These are phyloP conservation scores for Cutaneotrichosporon mucoides DNA, from an alignment of 1,284 basidiomycete species.

Conservation along the genomic window DNA sequence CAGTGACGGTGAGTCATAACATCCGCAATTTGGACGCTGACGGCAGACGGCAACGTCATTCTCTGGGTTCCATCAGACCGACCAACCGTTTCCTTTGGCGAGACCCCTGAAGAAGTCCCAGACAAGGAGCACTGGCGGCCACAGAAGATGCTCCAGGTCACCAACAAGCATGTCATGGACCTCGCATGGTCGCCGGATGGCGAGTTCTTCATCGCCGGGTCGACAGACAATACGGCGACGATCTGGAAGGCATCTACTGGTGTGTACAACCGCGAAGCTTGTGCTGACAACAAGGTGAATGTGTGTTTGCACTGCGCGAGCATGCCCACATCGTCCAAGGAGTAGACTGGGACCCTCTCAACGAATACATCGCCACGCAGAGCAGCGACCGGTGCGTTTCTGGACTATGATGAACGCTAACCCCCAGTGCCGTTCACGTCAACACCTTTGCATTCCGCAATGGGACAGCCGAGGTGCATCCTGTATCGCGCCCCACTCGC, in stretches of 20 bases:
- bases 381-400: slow-evolving; percentile 68
- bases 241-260: slow-evolving; percentile 47
- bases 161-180: slow-evolving; percentile 93
- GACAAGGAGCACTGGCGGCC: slow-evolving; percentile 97
- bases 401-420: slow-evolving; percentile 11
- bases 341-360: slow-evolving; percentile 92
- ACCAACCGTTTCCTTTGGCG: slow-evolving; percentile 71
- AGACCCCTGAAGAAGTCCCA: slow-evolving; percentile 72
- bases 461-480: slow-evolving; percentile 74
- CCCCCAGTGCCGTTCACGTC: slow-evolving; percentile 71
- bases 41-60: slow-evolving; percentile 88
- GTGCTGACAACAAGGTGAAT: slow-evolving; percentile 36
- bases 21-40: slow-evolving; percentile 2
- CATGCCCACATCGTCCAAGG: slow-evolving; percentile 94
- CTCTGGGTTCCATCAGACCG: slow-evolving; percentile 84
- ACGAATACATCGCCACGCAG: slow-evolving; percentile 92
- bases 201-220: slow-evolving; percentile 87
- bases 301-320: slow-evolving; percentile 54
- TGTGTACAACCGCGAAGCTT: slow-evolving; percentile 18
- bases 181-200: slow-evolving; percentile 95
- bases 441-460: slow-evolving; percentile 73
- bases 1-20: slow-evolving; percentile 72
- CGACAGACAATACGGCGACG: slow-evolving; percentile 86
- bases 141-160: slow-evolving; percentile 76
- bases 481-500: slow-evolving; percentile 43